These are phyloP conservation scores for Mucor velutinosus DNA, from an alignment of 371 early-diverging fungal genomes.

Conservation along the genomic window DNA sequence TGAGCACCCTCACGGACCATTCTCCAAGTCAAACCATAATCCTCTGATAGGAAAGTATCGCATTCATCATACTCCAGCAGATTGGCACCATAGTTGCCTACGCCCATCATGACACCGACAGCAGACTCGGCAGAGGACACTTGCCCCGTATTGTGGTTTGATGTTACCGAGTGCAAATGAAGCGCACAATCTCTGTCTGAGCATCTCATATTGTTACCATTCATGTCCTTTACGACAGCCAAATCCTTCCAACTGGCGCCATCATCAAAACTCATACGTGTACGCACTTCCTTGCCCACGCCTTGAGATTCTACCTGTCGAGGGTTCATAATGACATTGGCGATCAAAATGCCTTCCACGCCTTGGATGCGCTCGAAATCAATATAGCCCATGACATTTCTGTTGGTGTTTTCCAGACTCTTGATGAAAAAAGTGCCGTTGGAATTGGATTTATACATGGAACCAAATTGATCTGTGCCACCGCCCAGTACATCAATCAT, in stretches of 20 bases:
- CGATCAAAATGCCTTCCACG: constrained; percentile 81
- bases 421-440: constrained; percentile 87
- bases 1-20: constrained; percentile 81
- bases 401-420: constrained; percentile 78
- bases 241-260: constrained; percentile 79
- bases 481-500: constrained; percentile 65
- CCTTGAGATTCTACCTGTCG: constrained; percentile 50
- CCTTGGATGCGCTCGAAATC: constrained; percentile 90
- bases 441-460: constrained; percentile 85
- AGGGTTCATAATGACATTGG: constrained; percentile 82
- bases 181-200: constrained; percentile 67
- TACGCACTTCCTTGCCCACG: constrained; percentile 64
- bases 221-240: constrained; percentile 33
- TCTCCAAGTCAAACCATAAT: constrained; percentile 89
- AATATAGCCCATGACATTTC: constrained; percentile 72
- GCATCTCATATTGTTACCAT: constrained; percentile 42
- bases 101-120: constrained; percentile 88
- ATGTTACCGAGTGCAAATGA: constrained; percentile 88
- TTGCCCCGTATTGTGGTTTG: constrained; percentile 62
- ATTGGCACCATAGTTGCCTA: constrained; percentile 83
- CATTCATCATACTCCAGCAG: constrained; percentile 72
- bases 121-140: constrained; percentile 76
- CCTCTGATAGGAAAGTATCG: constrained; percentile 82
- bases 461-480: constrained; percentile 55
- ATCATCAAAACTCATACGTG: constrained; percentile 89